Conservation (phyloP, 2,329 filamentous ascomycete species). For the Phoma sp. region DNA sequence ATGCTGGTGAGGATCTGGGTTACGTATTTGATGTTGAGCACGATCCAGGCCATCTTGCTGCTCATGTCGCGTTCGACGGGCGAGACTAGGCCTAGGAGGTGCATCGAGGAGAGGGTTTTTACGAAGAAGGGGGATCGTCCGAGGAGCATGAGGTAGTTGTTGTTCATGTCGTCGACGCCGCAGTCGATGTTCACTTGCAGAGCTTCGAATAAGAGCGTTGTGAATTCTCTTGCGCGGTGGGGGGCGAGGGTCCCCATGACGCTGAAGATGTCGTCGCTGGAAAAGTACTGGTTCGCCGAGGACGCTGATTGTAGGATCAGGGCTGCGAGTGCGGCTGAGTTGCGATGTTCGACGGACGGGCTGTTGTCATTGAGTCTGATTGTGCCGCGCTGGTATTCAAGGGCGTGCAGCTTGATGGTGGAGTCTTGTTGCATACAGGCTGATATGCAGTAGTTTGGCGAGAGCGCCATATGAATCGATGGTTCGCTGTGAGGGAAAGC, state of each 20-base stretch:
- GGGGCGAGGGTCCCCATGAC: slow-evolving; percentile 39
- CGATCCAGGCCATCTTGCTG: slow-evolving; percentile 76
- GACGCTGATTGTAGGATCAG: slow-evolving; percentile 52
- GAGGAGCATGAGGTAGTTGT: slow-evolving; percentile 44
- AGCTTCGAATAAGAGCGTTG: slow-evolving; percentile 67
- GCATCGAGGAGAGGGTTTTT: slow-evolving; percentile 77
- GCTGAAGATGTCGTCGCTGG: slow-evolving; percentile 58
- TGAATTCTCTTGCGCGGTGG: slow-evolving; percentile 52
- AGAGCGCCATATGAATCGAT: slow-evolving; percentile 56
- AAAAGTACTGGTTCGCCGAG: slow-evolving; percentile 52
- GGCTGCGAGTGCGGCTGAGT: slow-evolving; percentile 49
- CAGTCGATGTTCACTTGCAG: slow-evolving; percentile 72
- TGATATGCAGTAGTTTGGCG: slow-evolving; percentile 56
- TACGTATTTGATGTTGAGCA: slow-evolving; percentile 75
- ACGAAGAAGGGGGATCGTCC: slow-evolving; percentile 71
- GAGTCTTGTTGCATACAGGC: slow-evolving; percentile 53
- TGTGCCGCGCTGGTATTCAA: slow-evolving; percentile 49
- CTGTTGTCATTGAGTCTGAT: slow-evolving; percentile 39
- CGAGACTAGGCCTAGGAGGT: slow-evolving; percentile 68
- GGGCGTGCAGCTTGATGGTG: slow-evolving; percentile 48
- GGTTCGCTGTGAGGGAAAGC: slow-evolving; percentile 69
- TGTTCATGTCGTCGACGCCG: slow-evolving; percentile 73
- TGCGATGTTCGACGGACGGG: slow-evolving; percentile 39
- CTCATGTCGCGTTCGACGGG: slow-evolving; percentile 61
- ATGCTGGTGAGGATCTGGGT: slow-evolving; percentile 68